Base-by-base conservation (phyloP, 2,329 filamentous ascomycete species). In the Chaetomiaceae sp. region DNA sequence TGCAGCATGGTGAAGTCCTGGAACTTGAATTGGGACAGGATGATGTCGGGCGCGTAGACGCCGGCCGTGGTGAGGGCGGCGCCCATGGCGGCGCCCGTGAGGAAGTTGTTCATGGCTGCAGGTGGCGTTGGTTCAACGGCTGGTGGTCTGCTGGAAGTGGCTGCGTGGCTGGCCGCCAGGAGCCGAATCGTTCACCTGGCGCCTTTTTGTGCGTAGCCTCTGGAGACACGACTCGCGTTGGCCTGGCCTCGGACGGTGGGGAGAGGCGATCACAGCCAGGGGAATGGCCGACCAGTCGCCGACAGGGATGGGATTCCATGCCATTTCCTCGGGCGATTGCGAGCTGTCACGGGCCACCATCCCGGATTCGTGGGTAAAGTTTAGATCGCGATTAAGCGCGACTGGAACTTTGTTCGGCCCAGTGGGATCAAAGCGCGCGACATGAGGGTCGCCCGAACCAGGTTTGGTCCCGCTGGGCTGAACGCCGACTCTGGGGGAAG, bases 1-100 rank as follows among this genome's bases (percentile, higher is more conserved):
- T 83, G 74, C 24, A 82, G 60, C 81, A 86, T 85, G 59, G 81
- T 79, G 63, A 76, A 84, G 58, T 82, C 74, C 38, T 72, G 64
- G 37, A 84, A 66, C 19, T 68, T 70, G 65, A 86, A 73, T 65
- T 86, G 83, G 8, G 69, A 65, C 47, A 78, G 62, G 54, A 86
- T 81, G 38, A 82, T 69, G 0, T 72, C 66, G 0, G 82, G 81
- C 30, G 74, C 67, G 56, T 76, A 76, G 46, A 85, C 77, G 24
- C 80, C 81, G 1, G 81, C 72, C 3, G 72, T 74, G 26, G 76
- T 69, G 35, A 84, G 69, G 45, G 80, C 77, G 10, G 75, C 75
- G 38, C 83, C 83, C 54, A 85, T 84, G 37, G 73, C 68, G 33
- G 71, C 72, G 19, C 82, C 82, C 1, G 76, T 69, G 32, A 58